Conservation (phyloP, 139 green algal genomes). For the Deuterostichococcus epilithicus region DNA sequence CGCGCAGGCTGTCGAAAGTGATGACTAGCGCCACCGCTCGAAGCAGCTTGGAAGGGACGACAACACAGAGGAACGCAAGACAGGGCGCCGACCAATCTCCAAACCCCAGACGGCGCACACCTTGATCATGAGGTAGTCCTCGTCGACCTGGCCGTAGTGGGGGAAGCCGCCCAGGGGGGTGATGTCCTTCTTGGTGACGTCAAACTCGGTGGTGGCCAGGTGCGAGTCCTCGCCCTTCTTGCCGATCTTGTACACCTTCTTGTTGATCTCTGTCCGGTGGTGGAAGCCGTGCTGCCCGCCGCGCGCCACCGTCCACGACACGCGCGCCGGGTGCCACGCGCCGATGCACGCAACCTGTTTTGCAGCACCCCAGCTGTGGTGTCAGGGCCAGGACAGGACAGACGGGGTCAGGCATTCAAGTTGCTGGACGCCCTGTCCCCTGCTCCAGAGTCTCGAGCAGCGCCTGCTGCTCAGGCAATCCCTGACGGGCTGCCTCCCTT, state of each 20-base stretch:
- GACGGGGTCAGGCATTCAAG: not conserved
- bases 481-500: too few species aligned
- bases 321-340: slow-evolving; percentile 95
- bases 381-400: not conserved
- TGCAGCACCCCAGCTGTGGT: too few species aligned
- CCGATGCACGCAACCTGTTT: slow-evolving; percentile 92
- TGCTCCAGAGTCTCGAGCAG: too few species aligned
- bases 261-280: slow-evolving; percentile 99
- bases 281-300: slow-evolving; percentile 96
- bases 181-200: slow-evolving; percentile 97
- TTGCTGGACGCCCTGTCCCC: too few species aligned
- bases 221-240: slow-evolving; percentile 89
- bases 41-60: too few species aligned
- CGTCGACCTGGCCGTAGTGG: slow-evolving; percentile 95
- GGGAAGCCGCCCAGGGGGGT: slow-evolving; percentile 98
- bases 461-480: too few species aligned
- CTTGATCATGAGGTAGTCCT: slow-evolving; percentile 99
- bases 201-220: slow-evolving; percentile 88
- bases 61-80: too few species aligned
- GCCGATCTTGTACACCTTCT: slow-evolving; percentile 99
- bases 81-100: too few species aligned
- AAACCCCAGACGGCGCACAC: slow-evolving; percentile 14
- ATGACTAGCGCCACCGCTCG: too few species aligned
- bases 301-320: slow-evolving; percentile 94
- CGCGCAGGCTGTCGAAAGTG: too few species aligned